These are phyloP conservation scores for Solanum pennellii DNA, from an alignment of 257 asterid genomes.

Conservation along the genomic window DNA sequence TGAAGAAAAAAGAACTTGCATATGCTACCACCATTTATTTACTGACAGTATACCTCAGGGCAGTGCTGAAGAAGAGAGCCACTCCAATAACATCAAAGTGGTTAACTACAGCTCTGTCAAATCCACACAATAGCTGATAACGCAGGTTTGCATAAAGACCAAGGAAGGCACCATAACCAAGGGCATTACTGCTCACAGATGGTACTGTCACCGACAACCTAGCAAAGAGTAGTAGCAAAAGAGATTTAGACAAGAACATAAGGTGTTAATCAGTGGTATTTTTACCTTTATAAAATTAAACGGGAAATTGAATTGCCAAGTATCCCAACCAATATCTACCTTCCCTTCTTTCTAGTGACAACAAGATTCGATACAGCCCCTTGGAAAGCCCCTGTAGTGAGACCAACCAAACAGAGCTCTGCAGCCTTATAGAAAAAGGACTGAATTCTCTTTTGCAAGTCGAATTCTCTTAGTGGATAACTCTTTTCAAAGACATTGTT, in stretches of 20 bases:
- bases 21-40: neutral
- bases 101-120: constrained; percentile 53
- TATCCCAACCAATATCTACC: constrained; percentile 22
- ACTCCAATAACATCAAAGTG: constrained; percentile 96
- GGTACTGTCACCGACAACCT: constrained; percentile 84
- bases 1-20: neutral
- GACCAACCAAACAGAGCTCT: constrained; percentile 84
- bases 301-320: neutral
- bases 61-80: constrained; percentile 63
- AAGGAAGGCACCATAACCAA: constrained; percentile 96
- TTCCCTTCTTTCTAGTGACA: constrained; percentile 83
- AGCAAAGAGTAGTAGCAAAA: neutral
- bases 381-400: constrained; percentile 87
- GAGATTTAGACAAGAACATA: neutral
- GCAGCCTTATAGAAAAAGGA: constrained; percentile 90
- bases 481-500: constrained; percentile 86
- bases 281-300: neutral
- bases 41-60: constrained; percentile 46
- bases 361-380: constrained; percentile 69
- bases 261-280: neutral
- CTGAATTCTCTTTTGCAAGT: constrained; percentile 72
- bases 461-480: constrained; percentile 83
- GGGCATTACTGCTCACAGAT: constrained; percentile 80
- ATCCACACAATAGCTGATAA: constrained; percentile 78
- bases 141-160: constrained; percentile 88